Percentiles rank a stretch among this genome's conserved stretches.
These are phyloP conservation scores for Grifola frondosa DNA, from an alignment of 1,284 basidiomycete species.

Conservation along the genomic window DNA sequence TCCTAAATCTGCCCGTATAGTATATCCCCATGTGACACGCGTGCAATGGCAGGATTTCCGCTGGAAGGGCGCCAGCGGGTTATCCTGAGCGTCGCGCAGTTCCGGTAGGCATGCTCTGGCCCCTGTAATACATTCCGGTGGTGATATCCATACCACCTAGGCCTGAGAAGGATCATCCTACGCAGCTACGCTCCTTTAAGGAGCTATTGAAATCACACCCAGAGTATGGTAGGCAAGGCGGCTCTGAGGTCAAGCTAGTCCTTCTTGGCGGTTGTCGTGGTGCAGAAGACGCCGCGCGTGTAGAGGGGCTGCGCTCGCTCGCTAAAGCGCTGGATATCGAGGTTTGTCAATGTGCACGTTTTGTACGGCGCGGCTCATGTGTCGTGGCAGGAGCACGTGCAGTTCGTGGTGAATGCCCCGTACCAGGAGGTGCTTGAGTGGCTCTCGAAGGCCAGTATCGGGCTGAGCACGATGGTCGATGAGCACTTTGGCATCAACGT, in stretches of 20 bases:
- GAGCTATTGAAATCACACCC: conserved; percentile 62
- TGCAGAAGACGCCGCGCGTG: conserved; percentile 68
- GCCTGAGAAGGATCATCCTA: conserved; percentile 93
- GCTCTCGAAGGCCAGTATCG: conserved; percentile 77
- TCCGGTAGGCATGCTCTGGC: conserved; percentile 61
- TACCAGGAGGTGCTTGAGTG: conserved; percentile 70
- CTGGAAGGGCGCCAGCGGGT: conserved; percentile 64
- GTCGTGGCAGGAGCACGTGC: conserved; percentile 56
- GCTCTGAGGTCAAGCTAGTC: conserved; percentile 51
- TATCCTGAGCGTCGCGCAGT: conserved; percentile 89
- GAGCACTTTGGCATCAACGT: conserved; percentile 99
- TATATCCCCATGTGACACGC: conserved; percentile 93
- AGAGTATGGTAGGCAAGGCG: conserved; percentile 42
- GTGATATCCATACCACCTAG: conserved; percentile 35
- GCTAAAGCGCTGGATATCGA: conserved; percentile 65
- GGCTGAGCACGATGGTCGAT: conserved; percentile 96
- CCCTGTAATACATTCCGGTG: not conserved
- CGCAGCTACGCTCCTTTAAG: conserved; percentile 75
- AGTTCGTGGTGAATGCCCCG: conserved; percentile 84
- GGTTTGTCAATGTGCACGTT: too few species aligned
- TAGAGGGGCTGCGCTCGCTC: conserved; percentile 59
- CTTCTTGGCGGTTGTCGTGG: conserved; percentile 88
- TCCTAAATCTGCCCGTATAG: conserved; percentile 45
- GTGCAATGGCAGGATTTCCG: conserved; percentile 63
- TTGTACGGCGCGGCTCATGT: too few species aligned